Evolutionary conservation across 1,284 basidiomycete genomes (phyloP), one percentile per base, ranked within the genome.

Genomic region (Ceratobasidium papillatum): DNA sequence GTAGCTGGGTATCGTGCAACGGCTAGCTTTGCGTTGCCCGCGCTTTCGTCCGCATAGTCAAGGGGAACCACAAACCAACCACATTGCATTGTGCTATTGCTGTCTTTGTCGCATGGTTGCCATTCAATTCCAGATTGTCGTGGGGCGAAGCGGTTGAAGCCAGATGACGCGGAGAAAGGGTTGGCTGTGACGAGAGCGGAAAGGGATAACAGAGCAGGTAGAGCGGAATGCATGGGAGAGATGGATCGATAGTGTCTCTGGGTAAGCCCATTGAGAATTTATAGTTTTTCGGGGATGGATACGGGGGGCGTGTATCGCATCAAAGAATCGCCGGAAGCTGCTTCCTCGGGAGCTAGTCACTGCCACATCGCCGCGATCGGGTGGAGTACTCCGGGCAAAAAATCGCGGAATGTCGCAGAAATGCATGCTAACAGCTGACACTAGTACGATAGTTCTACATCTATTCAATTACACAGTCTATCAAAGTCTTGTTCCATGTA

Each of bases 1-100:
- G 56, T 74, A 7, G 72, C 58, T 11, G 30, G 54, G 52, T 74
- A 74, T 22, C 69, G 54, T 2, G 38, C 36, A 19, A 75, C 51
- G 11, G 45, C 11, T 4, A 75, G 36, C 2, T 43, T n/a, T 2
- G 75, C 75, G 2, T 72, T 75, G 3, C 75, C 75, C 8, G 51
- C 63, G n/a, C 74, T 32, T 17, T 22, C 25, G 38, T 75, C 56
- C 17, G 54, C 45, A 11, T 49, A 75, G 43, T 75, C 74, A 27
- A 75, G 54, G 3, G 75, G 75, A n/a, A 75, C 75, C 9, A 64
- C 75, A 36, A 74, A 72, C 8, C 52, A 25, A n/a, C 49, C 75
- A 38, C 74, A 75, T 9, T 61, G 36, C 25, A 27, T 30, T 3
- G 51, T 54, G 25, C 51, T 38, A 19, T 7, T 34, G 34, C 17